phyloP scores from a whole-genome alignment of 768 basidiomycete species.

The Suillus brevipes region DNA sequence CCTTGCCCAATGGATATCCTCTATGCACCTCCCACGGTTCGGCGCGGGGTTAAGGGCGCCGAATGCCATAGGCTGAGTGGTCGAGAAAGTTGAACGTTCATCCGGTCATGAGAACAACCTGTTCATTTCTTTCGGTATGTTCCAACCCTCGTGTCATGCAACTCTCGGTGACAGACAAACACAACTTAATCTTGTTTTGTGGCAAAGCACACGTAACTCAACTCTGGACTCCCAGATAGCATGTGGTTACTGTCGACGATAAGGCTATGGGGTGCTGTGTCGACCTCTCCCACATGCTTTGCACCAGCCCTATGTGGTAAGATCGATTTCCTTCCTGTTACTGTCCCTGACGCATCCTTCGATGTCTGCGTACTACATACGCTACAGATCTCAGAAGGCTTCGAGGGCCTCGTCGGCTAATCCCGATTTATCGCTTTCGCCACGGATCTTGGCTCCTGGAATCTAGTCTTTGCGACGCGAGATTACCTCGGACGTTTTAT shows the following conservation, averaged over 20 bases:
- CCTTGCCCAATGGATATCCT: neutral
- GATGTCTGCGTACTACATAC: neutral
- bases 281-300: neutral
- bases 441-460: neutral
- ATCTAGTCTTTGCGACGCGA: neutral
- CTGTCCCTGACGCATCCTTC: neutral
- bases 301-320: neutral
- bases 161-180: neutral
- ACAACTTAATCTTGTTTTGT: conserved; percentile 7
- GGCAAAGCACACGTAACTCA: neutral
- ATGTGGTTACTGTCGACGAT: neutral
- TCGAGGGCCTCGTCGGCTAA: neutral
- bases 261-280: neutral
- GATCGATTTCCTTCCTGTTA: neutral
- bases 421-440: neutral
- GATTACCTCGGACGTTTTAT: conserved; percentile 1
- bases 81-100: neutral
- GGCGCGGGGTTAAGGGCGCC: conserved; percentile 3
- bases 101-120: neutral
- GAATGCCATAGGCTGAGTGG: neutral
- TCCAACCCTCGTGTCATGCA: neutral
- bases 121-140: neutral
- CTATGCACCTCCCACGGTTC: neutral
- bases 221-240: neutral
- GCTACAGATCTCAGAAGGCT: neutral